phyloP scores from a whole-genome alignment of 352 stramenopile species.

The Phytophthora foliorum region DNA sequence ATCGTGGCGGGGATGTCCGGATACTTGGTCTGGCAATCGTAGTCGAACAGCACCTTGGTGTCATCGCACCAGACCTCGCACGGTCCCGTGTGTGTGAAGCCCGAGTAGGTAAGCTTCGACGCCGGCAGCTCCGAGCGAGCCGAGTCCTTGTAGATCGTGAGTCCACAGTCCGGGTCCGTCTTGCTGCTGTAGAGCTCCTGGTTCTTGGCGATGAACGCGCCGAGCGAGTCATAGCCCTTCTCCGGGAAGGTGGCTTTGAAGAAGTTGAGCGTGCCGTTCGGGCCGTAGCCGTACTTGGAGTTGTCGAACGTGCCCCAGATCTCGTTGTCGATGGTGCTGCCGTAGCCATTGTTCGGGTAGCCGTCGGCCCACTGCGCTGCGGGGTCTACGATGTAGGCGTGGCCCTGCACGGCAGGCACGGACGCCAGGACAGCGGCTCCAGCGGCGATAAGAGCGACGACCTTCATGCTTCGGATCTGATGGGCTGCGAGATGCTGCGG shows the following conservation, averaged over 20 bases:
- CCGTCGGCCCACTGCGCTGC: constrained; percentile 43
- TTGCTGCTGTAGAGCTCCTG: constrained; percentile 51
- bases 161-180: constrained; percentile 47
- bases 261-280: constrained; percentile 44
- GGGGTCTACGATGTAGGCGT: constrained; percentile 60
- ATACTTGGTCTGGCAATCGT: constrained; percentile 61
- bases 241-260: constrained; percentile 46
- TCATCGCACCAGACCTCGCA: constrained; percentile 75
- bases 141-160: constrained; percentile 51
- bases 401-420: constrained; percentile 26
- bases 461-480: constrained; percentile 38
- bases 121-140: constrained; percentile 46
- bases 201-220: constrained; percentile 53
- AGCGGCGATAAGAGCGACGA: constrained; percentile 35
- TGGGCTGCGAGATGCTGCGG: neutral
- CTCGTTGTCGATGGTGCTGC: constrained; percentile 51
- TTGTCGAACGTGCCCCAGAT: constrained; percentile 50
- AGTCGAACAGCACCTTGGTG: constrained; percentile 55
- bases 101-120: constrained; percentile 50
- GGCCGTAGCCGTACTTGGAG: constrained; percentile 54
- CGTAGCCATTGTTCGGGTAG: constrained; percentile 61
- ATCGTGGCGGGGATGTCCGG: constrained; percentile 41
- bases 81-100: constrained; percentile 65
- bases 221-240: constrained; percentile 49
- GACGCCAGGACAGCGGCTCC: constrained; percentile 33